Conservation (phyloP, 306 rosid species). For the Gleditsia sinensis region DNA sequence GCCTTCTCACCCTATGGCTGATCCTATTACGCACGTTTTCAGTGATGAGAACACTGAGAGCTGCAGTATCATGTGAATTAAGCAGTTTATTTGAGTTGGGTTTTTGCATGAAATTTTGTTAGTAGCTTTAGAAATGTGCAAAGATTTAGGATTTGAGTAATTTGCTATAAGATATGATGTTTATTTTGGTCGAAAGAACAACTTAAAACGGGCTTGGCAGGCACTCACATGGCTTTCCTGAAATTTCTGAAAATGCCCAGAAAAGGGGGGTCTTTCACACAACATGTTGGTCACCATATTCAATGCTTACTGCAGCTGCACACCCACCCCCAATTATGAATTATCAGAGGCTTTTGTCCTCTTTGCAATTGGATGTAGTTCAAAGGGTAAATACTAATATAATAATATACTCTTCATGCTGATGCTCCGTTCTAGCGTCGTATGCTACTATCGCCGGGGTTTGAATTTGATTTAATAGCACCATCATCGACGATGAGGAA, state of each 20-base stretch:
- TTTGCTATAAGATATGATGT: not conserved
- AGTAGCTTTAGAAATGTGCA: not conserved
- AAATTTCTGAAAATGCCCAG: not conserved
- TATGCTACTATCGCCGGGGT: too few species aligned
- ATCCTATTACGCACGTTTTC: constrained; percentile 67
- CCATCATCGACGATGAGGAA: too few species aligned
- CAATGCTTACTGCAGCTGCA: not conserved
- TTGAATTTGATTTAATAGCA: too few species aligned
- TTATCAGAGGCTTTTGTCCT: not conserved
- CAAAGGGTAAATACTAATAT: not conserved
- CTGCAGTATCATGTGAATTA: constrained; percentile 77
- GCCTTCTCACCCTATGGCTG: constrained; percentile 53
- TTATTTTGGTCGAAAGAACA: not conserved
- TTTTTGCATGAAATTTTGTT: constrained; percentile 21
- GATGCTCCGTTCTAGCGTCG: too few species aligned
- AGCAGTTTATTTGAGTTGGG: constrained; percentile 6
- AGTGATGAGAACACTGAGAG: constrained; percentile 91
- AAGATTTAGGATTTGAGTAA: not conserved
- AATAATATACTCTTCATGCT: not conserved
- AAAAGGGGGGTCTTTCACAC: too few species aligned
- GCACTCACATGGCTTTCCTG: not conserved
- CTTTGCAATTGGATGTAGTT: not conserved
- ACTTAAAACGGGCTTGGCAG: too few species aligned
- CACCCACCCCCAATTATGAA: not conserved
- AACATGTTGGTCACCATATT: not conserved